These are phyloP conservation scores for Trichosporon coremiiforme DNA, from an alignment of 1,284 basidiomycete species.

Conservation along the genomic window DNA sequence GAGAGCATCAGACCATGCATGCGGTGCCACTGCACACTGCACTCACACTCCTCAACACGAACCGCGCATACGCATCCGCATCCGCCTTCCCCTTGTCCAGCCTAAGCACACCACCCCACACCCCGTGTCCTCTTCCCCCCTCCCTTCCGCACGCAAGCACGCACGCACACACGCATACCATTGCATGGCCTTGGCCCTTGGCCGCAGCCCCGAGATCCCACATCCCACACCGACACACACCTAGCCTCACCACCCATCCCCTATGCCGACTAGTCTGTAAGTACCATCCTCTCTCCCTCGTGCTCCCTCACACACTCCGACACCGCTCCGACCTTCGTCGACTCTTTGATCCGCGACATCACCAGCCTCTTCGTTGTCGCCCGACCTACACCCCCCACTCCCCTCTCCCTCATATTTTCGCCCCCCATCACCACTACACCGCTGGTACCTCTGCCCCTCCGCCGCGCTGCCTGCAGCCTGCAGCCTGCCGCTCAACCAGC, in stretches of 20 bases:
- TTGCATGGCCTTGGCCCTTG: not conserved
- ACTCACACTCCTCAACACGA: slow-evolving; percentile 5
- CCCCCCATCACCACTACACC: not conserved
- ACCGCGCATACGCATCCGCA: slow-evolving; percentile 20
- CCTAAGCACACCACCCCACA: not conserved
- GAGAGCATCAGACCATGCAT: not conserved
- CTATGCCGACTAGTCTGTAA: slow-evolving; percentile 16
- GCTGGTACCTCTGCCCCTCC: not conserved
- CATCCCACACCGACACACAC: not conserved
- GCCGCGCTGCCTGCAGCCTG: not conserved
- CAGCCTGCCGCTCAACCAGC: not conserved
- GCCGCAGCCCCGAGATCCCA: not conserved
- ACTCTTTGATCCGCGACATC: slow-evolving; percentile 15
- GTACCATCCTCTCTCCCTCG: not conserved
- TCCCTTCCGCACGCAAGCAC: not conserved
- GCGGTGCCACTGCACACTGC: not conserved
- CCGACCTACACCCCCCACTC: not conserved
- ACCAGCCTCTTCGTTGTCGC: not conserved
- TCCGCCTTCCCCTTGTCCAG: not conserved
- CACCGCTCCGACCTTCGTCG: not conserved
- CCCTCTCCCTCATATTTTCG: not conserved
- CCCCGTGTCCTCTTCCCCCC: no score
- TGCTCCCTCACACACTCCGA: not conserved
- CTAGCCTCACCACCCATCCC: not conserved
- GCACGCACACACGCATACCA: no score